phyloP scores from a whole-genome alignment of 73 alveolate species.

The Durusdinium trenchii region DNA sequence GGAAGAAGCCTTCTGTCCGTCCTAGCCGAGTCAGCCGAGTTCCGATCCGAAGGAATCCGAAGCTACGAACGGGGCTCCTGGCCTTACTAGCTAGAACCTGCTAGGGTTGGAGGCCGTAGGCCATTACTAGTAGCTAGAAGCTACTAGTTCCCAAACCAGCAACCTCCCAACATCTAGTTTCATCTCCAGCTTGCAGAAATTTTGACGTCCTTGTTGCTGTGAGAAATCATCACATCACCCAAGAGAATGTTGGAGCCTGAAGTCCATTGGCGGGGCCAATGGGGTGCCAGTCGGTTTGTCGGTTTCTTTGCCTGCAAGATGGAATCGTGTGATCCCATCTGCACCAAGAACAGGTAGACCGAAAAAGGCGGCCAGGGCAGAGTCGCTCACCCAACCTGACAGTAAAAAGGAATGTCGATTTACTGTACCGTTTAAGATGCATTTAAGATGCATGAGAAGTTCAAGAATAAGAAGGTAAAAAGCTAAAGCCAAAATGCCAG shows the following conservation, averaged over 20 bases:
- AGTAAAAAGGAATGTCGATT: too few relatives aligned
- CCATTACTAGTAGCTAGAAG: neutral
- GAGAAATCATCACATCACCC: constrained; percentile 59
- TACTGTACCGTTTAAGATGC: too few relatives aligned
- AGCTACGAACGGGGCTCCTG: neutral
- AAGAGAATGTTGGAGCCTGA: constrained; percentile 61
- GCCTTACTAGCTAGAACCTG: neutral
- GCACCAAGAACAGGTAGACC: neutral
- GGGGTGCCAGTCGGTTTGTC: too few relatives aligned
- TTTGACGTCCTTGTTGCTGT: constrained; percentile 17
- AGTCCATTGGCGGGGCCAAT: too few relatives aligned
- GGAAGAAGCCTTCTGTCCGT: too few relatives aligned
- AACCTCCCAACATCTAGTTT: neutral
- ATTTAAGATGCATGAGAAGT: too few relatives aligned
- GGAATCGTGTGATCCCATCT: constrained; percentile 35
- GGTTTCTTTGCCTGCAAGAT: neutral
- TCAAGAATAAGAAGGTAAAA: too few relatives aligned
- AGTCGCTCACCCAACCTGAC: constrained; percentile 13
- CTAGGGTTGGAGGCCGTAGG: neutral
- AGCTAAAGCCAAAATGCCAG: too few relatives aligned
- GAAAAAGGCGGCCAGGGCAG: constrained; percentile 23
- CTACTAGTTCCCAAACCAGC: neutral
- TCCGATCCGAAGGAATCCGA: neutral
- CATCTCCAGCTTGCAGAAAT: neutral
- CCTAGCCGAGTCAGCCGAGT: too few relatives aligned